Evolutionary conservation across 2,329 filamentous ascomycete species (phyloP).

Genomic region (Phaeosphaeria sp.): DNA sequence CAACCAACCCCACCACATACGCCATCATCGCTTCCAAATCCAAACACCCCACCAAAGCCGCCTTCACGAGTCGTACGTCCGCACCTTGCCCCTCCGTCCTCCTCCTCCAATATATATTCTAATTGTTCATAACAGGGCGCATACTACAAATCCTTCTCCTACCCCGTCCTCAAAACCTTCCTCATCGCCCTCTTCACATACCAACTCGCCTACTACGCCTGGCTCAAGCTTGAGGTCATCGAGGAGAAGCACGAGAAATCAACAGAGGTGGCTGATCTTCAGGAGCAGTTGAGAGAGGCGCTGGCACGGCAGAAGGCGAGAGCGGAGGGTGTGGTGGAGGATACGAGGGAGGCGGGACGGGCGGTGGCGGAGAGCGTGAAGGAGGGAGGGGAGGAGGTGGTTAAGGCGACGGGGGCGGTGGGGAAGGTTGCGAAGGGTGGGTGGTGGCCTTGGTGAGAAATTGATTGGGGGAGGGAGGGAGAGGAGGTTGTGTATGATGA

Average conservation of each 20-base stretch:
- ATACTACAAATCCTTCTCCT: constrained; percentile 78
- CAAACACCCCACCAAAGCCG: constrained; percentile 17
- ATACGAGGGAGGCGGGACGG: constrained; percentile 3
- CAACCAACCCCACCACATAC: constrained; percentile 7
- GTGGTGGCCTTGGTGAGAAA: constrained; percentile 35
- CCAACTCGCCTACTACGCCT: constrained; percentile 76
- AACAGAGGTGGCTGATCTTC: constrained; percentile 27
- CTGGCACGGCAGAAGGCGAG: constrained; percentile 23
- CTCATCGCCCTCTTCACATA: constrained; percentile 79
- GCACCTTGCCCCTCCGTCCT: not conserved
- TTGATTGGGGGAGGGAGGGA: not conserved
- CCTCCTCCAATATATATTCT: not conserved
- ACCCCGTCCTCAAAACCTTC: constrained; percentile 76
- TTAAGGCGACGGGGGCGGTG: constrained; percentile 18
- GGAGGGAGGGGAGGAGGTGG: constrained; percentile 21
- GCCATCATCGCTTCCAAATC: constrained; percentile 16
- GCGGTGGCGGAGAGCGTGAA: constrained; percentile 19
- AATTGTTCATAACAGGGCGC: constrained; percentile 45
- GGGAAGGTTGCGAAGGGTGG: constrained; percentile 23
- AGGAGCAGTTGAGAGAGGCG: constrained; percentile 30
- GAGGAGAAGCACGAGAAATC: constrained; percentile 67
- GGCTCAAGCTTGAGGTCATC: constrained; percentile 76
- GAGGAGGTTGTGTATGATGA: not conserved
- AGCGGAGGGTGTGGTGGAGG: constrained; percentile 14
- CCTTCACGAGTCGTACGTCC: constrained; percentile 32